These are phyloP conservation scores for Mucor indicus DNA, from an alignment of 371 early-diverging fungal genomes.

Conservation along the genomic window DNA sequence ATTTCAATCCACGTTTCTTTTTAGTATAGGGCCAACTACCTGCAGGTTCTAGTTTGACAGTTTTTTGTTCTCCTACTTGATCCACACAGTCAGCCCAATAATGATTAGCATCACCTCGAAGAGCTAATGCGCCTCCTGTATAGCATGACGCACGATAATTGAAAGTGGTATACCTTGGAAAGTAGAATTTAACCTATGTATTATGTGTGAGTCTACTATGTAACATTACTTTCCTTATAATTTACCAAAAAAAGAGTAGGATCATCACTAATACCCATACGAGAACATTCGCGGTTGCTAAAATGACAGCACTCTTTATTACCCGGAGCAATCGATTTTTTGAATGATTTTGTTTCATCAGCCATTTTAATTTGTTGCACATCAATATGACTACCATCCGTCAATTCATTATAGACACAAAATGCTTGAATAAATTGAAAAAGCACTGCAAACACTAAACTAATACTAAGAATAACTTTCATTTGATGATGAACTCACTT, in stretches of 20 bases:
- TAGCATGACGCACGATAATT: neutral
- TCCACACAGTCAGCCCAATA: slow-evolving; percentile 1
- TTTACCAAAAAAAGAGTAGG: slow-evolving; percentile 3
- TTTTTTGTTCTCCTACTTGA: neutral
- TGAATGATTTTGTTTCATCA: neutral
- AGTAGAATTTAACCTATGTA: neutral
- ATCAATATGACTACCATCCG: neutral
- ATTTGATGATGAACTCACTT: too few species aligned
- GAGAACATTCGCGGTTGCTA: slow-evolving; percentile 5
- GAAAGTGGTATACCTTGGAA: neutral
- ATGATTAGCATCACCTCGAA: neutral
- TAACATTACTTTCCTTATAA: neutral
- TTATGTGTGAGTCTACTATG: neutral
- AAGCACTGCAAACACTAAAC: neutral
- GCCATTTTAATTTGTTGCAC: neutral
- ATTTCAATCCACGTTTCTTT: neutral
- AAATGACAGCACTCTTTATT: slow-evolving; percentile 10
- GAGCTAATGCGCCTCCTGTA: slow-evolving; percentile 6
- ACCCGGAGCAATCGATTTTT: neutral
- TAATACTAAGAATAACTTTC: too few species aligned
- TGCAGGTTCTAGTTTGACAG: neutral
- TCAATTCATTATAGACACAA: slow-evolving; percentile 7
- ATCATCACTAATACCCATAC: neutral
- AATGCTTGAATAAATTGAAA: neutral
- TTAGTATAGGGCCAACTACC: too few species aligned